These are phyloP conservation scores for Colletotrichum lini DNA, from an alignment of 2,329 filamentous ascomycete genomes.

Conservation along the genomic window DNA sequence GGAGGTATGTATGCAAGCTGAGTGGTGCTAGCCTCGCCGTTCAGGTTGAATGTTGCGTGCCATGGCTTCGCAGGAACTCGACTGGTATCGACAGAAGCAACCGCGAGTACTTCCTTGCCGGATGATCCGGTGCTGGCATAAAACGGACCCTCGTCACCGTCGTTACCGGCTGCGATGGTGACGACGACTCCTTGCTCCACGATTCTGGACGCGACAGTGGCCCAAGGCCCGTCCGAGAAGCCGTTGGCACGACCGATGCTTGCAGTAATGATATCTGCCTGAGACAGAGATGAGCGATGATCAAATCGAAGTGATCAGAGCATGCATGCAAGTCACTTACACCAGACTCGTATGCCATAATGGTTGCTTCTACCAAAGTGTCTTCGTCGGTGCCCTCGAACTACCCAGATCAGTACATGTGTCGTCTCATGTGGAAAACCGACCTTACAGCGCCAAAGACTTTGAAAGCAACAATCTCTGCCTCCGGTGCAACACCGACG, in stretches of 20 bases:
- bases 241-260: conserved; percentile 36
- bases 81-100: conserved; percentile 58
- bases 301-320: rapidly evolving
- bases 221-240: conserved; percentile 38
- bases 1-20: conserved; percentile 53
- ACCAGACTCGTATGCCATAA: conserved; percentile 41
- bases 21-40: conserved; percentile 45
- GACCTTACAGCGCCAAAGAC: conserved; percentile 44
- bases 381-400: conserved; percentile 41
- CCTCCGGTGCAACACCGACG: conserved; percentile 47
- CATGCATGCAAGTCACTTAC: background rate
- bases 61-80: conserved; percentile 48
- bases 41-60: conserved; percentile 49
- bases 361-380: conserved; percentile 33
- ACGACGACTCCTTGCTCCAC: conserved; percentile 60
- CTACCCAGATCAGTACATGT: background rate
- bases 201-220: conserved; percentile 33
- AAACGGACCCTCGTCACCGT: conserved; percentile 64
- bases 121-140: conserved; percentile 58
- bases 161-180: conserved; percentile 66
- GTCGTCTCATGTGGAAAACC: background rate
- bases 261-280: conserved; percentile 39
- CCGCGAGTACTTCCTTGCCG: conserved; percentile 57
- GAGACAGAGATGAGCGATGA: background rate
- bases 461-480: conserved; percentile 45